These are phyloP conservation scores for Metschnikowia continentalis DNA, from an alignment of 805 yeast genomes.

Conservation along the genomic window DNA sequence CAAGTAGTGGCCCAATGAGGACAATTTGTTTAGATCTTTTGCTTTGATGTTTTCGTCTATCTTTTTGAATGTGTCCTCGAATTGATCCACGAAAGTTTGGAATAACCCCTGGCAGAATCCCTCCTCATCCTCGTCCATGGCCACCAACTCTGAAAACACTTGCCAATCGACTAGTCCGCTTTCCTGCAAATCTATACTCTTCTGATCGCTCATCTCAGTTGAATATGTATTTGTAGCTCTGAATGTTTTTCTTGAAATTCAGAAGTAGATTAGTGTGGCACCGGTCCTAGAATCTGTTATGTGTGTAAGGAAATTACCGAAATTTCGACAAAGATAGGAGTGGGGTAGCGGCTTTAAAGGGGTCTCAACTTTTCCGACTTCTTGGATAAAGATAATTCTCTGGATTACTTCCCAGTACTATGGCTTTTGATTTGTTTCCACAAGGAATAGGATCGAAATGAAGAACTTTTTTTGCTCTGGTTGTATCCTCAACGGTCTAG, in stretches of 20 bases:
- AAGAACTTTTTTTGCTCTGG: slow-evolving; percentile 3
- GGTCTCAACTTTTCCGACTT: neutral
- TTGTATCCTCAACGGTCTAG: slow-evolving; percentile 5
- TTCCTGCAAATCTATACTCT: slow-evolving; percentile 32
- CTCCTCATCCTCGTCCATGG: slow-evolving; percentile 96
- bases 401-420: neutral
- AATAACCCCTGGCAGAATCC: slow-evolving; percentile 79
- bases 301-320: neutral
- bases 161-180: slow-evolving; percentile 81
- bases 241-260: neutral
- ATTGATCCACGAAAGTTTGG: slow-evolving; percentile 85
- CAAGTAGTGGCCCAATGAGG: slow-evolving; percentile 82
- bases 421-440: neutral
- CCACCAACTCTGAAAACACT: slow-evolving; percentile 79
- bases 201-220: slow-evolving; percentile 10
- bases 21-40: slow-evolving; percentile 53
- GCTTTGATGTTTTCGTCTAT: slow-evolving; percentile 55
- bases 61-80: slow-evolving; percentile 68
- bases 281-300: neutral
- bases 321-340: neutral
- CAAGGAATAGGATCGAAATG: neutral
- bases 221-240: neutral
- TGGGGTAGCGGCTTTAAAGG: neutral
- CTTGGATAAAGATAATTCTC: neutral
- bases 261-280: neutral